phyloP scores from a whole-genome alignment of 2,329 filamentous ascomycete species.

The Tolypocladium tundrense region DNA sequence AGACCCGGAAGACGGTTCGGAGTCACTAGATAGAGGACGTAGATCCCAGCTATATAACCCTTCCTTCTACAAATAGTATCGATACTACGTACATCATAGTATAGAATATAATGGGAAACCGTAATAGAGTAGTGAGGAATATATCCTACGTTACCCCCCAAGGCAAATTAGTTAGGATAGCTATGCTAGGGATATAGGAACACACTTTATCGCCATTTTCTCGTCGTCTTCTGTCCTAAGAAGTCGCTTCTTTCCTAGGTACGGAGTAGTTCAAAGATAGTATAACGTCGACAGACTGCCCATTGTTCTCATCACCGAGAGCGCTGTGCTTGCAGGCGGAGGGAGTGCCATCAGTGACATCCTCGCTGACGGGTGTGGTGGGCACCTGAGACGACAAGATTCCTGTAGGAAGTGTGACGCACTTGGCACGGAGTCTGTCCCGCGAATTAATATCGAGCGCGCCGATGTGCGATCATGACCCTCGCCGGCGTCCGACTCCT shows the following conservation, averaged over 20 bases:
- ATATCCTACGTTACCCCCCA: background rate
- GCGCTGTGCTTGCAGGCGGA: no score
- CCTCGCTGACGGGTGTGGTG: background rate
- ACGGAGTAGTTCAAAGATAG: no score
- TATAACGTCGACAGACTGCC: background rate
- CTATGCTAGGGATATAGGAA: background rate
- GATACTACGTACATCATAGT: background rate
- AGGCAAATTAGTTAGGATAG: background rate
- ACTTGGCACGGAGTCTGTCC: background rate
- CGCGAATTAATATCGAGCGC: background rate
- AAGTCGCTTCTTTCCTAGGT: background rate
- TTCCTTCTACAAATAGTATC: background rate
- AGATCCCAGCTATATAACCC: background rate
- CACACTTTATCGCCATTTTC: no score
- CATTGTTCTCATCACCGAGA: background rate
- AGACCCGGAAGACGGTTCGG: background rate
- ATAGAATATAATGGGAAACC: background rate
- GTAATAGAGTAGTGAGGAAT: background rate
- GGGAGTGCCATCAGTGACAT: background rate
- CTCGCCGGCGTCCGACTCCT: background rate
- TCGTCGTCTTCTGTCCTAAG: no score
- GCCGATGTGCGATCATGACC: background rate
- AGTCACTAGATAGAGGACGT: background rate
- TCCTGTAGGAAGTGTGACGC: background rate
- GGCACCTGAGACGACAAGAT: background rate